Percentiles rank a stretch among this genome's conserved stretches.
Evolutionary conservation across 129 eudicot species (phyloP).

Genomic region (Lonicera japonica): DNA sequence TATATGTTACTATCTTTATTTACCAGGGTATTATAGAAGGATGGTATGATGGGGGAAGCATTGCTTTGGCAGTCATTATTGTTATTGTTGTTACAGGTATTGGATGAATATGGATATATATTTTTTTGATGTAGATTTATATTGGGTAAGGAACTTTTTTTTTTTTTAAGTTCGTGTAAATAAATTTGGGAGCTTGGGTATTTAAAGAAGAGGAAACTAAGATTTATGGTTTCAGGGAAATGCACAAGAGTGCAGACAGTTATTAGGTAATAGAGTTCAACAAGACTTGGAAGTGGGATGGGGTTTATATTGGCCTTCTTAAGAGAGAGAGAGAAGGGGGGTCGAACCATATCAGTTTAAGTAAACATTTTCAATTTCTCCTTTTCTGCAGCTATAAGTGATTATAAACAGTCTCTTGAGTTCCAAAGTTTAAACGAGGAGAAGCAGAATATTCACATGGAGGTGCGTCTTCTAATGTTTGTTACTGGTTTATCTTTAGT

Average conservation of each 20-base stretch:
- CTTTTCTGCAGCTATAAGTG: constrained; percentile 67
- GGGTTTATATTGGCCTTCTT: too few relatives aligned
- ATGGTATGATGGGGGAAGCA: constrained; percentile 99
- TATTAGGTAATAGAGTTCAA: neutral
- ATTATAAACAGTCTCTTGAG: constrained; percentile 85
- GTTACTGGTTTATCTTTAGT: neutral
- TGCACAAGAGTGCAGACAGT: too few relatives aligned
- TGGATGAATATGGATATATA: neutral
- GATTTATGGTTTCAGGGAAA: too few relatives aligned
- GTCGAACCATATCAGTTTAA: neutral
- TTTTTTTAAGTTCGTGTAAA: neutral
- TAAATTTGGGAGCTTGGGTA: neutral
- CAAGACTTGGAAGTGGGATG: neutral
- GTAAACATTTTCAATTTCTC: neutral
- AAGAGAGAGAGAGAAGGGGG: too few relatives aligned
- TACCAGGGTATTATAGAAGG: constrained; percentile 85
- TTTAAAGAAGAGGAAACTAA: neutral
- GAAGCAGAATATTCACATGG: constrained; percentile 87
- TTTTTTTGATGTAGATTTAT: neutral
- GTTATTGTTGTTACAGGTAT: constrained; percentile 92
- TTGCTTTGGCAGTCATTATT: constrained; percentile 78
- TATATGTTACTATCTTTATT: neutral
- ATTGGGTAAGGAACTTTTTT: neutral
- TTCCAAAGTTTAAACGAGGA: constrained; percentile 80
- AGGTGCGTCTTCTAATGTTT: constrained; percentile 41